Evolutionary conservation across 768 basidiomycete species (phyloP).

Genomic region (Pleurotus pulmonarius): DNA sequence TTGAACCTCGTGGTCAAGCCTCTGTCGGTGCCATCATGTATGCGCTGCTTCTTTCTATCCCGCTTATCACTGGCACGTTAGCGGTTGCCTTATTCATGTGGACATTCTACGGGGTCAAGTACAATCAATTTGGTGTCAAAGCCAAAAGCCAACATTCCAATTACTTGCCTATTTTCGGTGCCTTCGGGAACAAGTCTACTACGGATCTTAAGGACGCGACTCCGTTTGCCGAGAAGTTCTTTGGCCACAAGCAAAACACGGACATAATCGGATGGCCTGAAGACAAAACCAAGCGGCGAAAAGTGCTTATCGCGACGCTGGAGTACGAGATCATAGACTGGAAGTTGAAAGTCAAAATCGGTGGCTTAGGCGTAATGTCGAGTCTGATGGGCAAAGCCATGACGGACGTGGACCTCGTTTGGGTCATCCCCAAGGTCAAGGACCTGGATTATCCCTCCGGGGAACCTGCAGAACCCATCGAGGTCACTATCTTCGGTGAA

Average conservation of each 20-base stretch:
- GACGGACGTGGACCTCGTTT: conserved; percentile 93
- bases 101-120: conserved; percentile 93
- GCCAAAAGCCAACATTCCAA: conserved; percentile 63
- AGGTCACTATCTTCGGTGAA: conserved; percentile 95
- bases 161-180: conserved; percentile 87
- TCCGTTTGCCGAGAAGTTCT: conserved; percentile 70
- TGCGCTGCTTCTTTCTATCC: conserved; percentile 75
- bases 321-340: conserved; percentile 98
- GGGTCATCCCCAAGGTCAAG: conserved; percentile 94
- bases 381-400: conserved; percentile 97
- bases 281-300: conserved; percentile 85
- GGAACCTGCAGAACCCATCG: conserved; percentile 89
- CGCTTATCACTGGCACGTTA: conserved; percentile 77
- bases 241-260: conserved; percentile 55
- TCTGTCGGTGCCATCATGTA: conserved; percentile 85
- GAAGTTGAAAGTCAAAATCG: conserved; percentile 98
- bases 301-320: conserved; percentile 86
- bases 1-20: conserved; percentile 80
- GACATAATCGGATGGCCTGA: conserved; percentile 97
- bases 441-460: conserved; percentile 91
- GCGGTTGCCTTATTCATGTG: conserved; percentile 90
- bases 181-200: conserved; percentile 59
- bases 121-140: conserved; percentile 89
- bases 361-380: conserved; percentile 97
- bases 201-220: conserved; percentile 56